Evolutionary conservation across 306 rosid species (phyloP), one percentile per base, ranked within the genome.

Genomic region (Benincasa hispida): DNA sequence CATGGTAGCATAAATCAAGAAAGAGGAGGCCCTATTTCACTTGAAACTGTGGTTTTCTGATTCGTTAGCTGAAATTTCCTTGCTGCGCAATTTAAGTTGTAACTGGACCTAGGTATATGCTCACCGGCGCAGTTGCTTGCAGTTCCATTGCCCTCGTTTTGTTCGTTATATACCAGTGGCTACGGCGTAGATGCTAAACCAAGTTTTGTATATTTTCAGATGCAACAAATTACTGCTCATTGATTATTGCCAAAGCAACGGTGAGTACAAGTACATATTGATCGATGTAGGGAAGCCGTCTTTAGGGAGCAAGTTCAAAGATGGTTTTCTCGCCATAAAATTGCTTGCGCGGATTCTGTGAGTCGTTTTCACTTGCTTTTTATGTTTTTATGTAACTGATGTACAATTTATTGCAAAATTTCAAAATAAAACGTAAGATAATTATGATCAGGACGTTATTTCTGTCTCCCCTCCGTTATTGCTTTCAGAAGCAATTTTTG

Each of bases 281-380:
- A 92, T 92, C 79, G 99, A 94, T 65, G 97, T 85, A 51, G 99
- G 99, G 48, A 92, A 89, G 89, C 86, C 99, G 1, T 90, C 90
- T 81, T 94, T 81, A 83, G 99, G 83, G 96, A 90, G 85, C 84
- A 87, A 69, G 99, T 90, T 22, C 92, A 92, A 25, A 77, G 96
- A 77, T 94, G 96, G 99, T 92, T 94, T 83, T 84, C 95, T 70
- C 73, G 69, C 62, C 85, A 89, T 80, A 84, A 82, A 87, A 86
- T 94, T 83, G 87, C 93, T 22, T 82, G 87, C 83, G 74, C 92
- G 12, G 97, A 92, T 88, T 90, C 97, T 55, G 97, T 92, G 84
- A 87, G 97, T 81, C 75, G 15, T 59, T 28, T 17, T 47, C 47
- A 12, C 39, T 35, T 77, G 75, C 37, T 50, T 25, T 47, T 48